These are phyloP conservation scores for Phytophthora idaei DNA, from an alignment of 352 stramenopile genomes.

Conservation along the genomic window DNA sequence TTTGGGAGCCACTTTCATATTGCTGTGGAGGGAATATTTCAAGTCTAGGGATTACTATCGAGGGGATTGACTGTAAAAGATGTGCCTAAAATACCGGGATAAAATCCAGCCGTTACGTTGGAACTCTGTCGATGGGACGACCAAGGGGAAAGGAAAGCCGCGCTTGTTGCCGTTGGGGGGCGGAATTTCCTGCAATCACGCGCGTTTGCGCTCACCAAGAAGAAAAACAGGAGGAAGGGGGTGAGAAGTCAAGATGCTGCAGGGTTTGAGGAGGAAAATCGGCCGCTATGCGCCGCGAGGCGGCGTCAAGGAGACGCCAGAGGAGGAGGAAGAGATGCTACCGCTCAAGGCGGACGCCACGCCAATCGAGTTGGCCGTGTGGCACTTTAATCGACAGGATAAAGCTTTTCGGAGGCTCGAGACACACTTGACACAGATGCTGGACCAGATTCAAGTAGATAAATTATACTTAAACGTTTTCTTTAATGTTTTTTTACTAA, in stretches of 20 bases:
- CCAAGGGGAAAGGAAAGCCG: constrained; percentile 22
- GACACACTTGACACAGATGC: constrained; percentile 51
- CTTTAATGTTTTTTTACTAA: constrained; percentile 7
- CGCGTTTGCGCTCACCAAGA: constrained; percentile 11
- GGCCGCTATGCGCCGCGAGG: constrained; percentile 39
- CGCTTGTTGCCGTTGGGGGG: constrained; percentile 9
- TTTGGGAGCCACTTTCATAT: too few species aligned
- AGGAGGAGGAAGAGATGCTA: constrained; percentile 6
- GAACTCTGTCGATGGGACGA: constrained; percentile 29
- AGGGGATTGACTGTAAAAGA: too few species aligned
- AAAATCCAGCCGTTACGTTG: constrained; percentile 25
- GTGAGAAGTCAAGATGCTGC: constrained; percentile 43
- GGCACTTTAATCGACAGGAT: constrained; percentile 65
- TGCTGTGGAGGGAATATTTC: too few species aligned
- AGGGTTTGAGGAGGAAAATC: constrained; percentile 71
- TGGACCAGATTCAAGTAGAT: constrained; percentile 59
- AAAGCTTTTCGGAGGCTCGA: constrained; percentile 54
- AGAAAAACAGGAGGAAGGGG: constrained; percentile 10
- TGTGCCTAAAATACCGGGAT: background rate
- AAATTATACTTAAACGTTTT: background rate
- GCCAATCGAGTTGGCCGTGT: constrained; percentile 39
- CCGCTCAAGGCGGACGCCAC: constrained; percentile 28
- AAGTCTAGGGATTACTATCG: too few species aligned
- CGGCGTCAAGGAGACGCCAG: constrained; percentile 21
- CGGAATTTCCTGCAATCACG: constrained; percentile 14